Evolutionary conservation across 2,329 filamentous ascomycete genomes (phyloP).

Genomic region (Rutstroemia sp.): DNA sequence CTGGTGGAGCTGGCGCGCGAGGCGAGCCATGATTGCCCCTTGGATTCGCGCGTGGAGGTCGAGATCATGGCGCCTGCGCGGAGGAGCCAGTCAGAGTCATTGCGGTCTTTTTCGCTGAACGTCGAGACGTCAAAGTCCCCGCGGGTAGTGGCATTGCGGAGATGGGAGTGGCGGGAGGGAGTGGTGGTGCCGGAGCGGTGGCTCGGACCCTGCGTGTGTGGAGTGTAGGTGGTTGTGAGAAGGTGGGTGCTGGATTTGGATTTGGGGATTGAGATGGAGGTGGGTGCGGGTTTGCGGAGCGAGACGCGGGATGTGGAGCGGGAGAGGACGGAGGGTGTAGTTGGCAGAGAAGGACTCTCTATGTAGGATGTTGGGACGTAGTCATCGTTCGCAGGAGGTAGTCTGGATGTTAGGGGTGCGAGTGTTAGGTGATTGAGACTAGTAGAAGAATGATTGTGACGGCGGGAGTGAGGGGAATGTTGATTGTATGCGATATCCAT

Average conservation of each 20-base stretch:
- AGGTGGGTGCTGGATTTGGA: slow-evolving; percentile 58
- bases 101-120: slow-evolving; percentile 31
- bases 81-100: slow-evolving; percentile 58
- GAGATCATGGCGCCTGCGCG: slow-evolving; percentile 56
- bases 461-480: slow-evolving; percentile 48
- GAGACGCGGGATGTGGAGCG: slow-evolving; percentile 46
- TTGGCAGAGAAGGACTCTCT: slow-evolving; percentile 54
- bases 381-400: slow-evolving; percentile 49
- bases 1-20: slow-evolving; percentile 58
- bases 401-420: slow-evolving; percentile 54
- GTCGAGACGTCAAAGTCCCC: slow-evolving; percentile 24
- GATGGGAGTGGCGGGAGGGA: slow-evolving; percentile 10
- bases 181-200: slow-evolving; percentile 24
- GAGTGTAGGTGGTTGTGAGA: slow-evolving; percentile 12
- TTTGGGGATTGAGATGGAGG: slow-evolving; percentile 38
- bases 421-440: slow-evolving; percentile 55
- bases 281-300: slow-evolving; percentile 30
- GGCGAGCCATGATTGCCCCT: slow-evolving; percentile 63
- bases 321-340: slow-evolving; percentile 55
- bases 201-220: slow-evolving; percentile 12
- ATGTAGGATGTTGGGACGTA: slow-evolving; percentile 46
- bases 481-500: slow-evolving; percentile 58
- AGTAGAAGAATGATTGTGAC: slow-evolving; percentile 50
- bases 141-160: slow-evolving; percentile 18
- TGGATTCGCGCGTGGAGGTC: slow-evolving; percentile 55